Evolutionary conservation across 1,284 basidiomycete species (phyloP).

Genomic region (Moesziomyces globuligerus): DNA sequence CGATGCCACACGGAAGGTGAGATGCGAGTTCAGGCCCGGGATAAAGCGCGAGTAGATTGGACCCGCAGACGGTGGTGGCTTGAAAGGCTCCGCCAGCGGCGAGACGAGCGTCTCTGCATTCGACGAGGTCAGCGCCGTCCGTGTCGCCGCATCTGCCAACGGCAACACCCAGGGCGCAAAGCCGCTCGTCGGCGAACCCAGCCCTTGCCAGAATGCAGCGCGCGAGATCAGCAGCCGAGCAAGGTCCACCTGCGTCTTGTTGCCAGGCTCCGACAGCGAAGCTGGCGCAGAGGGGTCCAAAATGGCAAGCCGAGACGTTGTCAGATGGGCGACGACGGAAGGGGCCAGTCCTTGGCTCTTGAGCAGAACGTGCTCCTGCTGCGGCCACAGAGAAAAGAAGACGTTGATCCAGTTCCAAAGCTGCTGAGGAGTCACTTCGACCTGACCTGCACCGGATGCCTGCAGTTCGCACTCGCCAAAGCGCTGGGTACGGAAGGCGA

Average conservation of each 20-base stretch:
- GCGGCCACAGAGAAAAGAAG: slow-evolving; percentile 55
- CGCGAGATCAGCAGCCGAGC: slow-evolving; percentile 40
- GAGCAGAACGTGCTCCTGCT: slow-evolving; percentile 41
- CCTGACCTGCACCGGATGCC: background rate
- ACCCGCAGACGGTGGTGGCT: slow-evolving; percentile 14
- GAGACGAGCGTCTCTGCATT: slow-evolving; percentile 15
- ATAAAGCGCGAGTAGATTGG: slow-evolving; percentile 61
- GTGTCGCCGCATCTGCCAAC: slow-evolving; percentile 17
- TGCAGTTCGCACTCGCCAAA: slow-evolving; percentile 25
- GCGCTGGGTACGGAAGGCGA: slow-evolving; percentile 39
- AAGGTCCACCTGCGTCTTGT: slow-evolving; percentile 16
- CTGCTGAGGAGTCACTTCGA: slow-evolving; percentile 7
- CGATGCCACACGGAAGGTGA: slow-evolving; percentile 55
- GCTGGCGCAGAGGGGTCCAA: slow-evolving; percentile 36
- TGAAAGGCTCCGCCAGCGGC: slow-evolving; percentile 22
- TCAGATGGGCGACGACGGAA: slow-evolving; percentile 10
- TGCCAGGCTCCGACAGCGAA: slow-evolving; percentile 1
- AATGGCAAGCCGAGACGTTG: slow-evolving; percentile 34
- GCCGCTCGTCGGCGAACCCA: slow-evolving; percentile 23
- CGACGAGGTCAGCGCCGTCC: slow-evolving; percentile 21
- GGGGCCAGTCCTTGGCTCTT: slow-evolving; percentile 7
- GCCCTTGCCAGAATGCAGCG: slow-evolving; percentile 60
- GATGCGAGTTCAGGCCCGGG: slow-evolving; percentile 51
- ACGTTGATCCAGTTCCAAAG: slow-evolving; percentile 48
- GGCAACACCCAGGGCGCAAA: slow-evolving; percentile 46